A percentile compares a stretch with the other conserved stretches of the same genome.
phyloP scores from a whole-genome alignment of 495 filamentous ascomycete species.

The Darksidea phi region DNA sequence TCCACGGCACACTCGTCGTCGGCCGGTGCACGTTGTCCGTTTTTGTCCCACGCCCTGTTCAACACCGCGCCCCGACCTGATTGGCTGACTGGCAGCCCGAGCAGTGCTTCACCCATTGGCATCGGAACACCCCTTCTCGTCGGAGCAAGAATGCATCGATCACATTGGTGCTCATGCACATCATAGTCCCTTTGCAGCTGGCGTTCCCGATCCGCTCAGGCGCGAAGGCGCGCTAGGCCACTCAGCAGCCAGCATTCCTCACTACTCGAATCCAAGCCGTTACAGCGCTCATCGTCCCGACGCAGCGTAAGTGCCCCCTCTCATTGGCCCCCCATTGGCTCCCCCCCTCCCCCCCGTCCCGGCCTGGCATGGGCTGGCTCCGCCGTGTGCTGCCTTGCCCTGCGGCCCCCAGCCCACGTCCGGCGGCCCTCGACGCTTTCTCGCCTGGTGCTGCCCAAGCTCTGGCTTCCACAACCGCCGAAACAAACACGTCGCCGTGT shows the following conservation, averaged over 20 bases:
- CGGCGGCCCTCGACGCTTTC: conserved; percentile 28
- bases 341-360: conserved; percentile 31
- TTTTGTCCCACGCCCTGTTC: conserved; percentile 36
- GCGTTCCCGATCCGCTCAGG: conserved; percentile 37
- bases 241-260: conserved; percentile 24
- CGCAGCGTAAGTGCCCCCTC: conserved; percentile 36
- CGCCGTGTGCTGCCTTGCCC: conserved; percentile 32
- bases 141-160: conserved; percentile 42
- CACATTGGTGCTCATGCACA: conserved; percentile 41
- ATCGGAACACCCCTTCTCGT: conserved; percentile 39
- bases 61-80: conserved; percentile 31
- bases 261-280: conserved; percentile 31
- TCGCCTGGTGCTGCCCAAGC: conserved; percentile 37
- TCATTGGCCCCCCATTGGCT: conserved; percentile 31
- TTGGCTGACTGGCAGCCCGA: conserved; percentile 36
- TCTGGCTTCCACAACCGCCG: conserved; percentile 29
- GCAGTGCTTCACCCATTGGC: conserved; percentile 39
- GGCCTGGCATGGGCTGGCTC: conserved; percentile 22
- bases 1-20: conserved; percentile 15
- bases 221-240: conserved; percentile 37
- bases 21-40: conserved; percentile 35
- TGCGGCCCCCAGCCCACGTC: conserved; percentile 31
- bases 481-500: conserved; percentile 43
- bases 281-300: conserved; percentile 38
- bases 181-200: conserved; percentile 37